Evolutionary conservation across 164 flowering plant genomes (phyloP), one percentile per base, ranked within the genome.

Genomic region (Berberis thunbergii): DNA sequence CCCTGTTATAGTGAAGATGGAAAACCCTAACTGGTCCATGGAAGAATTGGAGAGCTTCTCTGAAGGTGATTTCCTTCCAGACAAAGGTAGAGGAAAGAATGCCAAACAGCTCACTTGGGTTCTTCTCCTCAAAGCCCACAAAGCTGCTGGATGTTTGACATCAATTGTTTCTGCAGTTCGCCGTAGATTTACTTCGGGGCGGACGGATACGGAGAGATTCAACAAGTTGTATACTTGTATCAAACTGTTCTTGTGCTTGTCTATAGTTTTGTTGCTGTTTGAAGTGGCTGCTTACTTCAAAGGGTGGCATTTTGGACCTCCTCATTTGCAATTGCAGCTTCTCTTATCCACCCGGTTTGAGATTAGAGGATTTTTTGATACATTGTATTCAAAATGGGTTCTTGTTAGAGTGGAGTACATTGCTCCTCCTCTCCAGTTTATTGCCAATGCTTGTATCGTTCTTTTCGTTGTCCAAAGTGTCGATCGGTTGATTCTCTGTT

Each of bases 91-190:
- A 45, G 81, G 85, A 56, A 89, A 86, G 62, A 94, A 94, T 71
- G 98, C 98, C 43, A 88, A 83, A 74, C 98, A 94, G 76, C 84
- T 94, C 69, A 94, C 98, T 0, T 91, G 97, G 97, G 97, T 94
- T 43, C 89, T 94, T 54, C 86, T 91, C 65, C 80, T 94, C n/a
- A 88, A 81, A 64, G 98, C 97, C 59, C 96, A 94, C 78, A 74
- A 76, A 12, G 98, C 98, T 64, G 97, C 98, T 46, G 97, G 97
- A 2, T 94, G 98, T 62, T 68, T 91, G 1, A 73, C 98, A 49
- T 94, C 87, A 54, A 74, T 90, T 9, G 97, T 81, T 67, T 60
- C 86, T 7, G 77, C 87, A 64, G 67, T 94, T n/a, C 77, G 82
- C 11, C 95, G 93, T 74, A 93, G 97, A 1, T 69, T 94, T 12